These are phyloP conservation scores for Pseudocercospora pini-densiflorae DNA, from an alignment of 2,329 filamentous ascomycete genomes.

Conservation along the genomic window DNA sequence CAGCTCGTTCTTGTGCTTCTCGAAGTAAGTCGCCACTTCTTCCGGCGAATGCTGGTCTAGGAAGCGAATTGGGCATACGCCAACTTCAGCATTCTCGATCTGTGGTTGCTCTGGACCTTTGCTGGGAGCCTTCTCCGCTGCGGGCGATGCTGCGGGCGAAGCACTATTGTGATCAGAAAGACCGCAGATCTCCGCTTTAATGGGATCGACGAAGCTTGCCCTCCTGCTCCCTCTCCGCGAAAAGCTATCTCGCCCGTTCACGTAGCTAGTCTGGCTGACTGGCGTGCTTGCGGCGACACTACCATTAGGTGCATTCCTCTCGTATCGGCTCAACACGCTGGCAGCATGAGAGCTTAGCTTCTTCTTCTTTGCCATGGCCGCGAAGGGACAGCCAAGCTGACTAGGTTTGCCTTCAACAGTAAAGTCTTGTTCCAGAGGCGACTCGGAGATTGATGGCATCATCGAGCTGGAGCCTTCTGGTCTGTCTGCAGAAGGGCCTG, in stretches of 20 bases:
- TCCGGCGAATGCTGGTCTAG: conserved; percentile 91
- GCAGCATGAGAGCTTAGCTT: conserved; percentile 44
- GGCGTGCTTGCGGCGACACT: conserved; percentile 34
- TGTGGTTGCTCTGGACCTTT: conserved; percentile 21
- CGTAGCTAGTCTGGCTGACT: conserved; percentile 34
- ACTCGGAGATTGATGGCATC: conserved; percentile 46
- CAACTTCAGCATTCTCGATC: conserved; percentile 38
- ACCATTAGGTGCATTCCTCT: conserved; percentile 23
- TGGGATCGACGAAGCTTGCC: conserved; percentile 40
- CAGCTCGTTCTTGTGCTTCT: conserved; percentile 93
- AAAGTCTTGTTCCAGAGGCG: conserved; percentile 80
- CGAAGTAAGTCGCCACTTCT: conserved; percentile 90
- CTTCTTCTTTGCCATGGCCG: conserved; percentile 52
- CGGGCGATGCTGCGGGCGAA: conserved; percentile 18
- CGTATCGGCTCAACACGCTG: conserved; percentile 46
- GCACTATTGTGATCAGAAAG: conserved; percentile 34
- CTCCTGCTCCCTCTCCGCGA: conserved; percentile 34
- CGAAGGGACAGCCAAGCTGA: conserved; percentile 81
- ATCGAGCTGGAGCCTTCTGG: conserved; percentile 41
- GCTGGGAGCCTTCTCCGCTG: conserved; percentile 14
- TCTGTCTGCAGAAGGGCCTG: conserved; percentile 43
- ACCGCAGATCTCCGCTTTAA: conserved; percentile 44
- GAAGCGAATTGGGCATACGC: conserved; percentile 90
- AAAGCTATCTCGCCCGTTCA: conserved; percentile 52
- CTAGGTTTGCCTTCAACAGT: conserved; percentile 84